Evolutionary conservation across 192 early-diverging fungal genomes (phyloP).

Genomic region (Backusella parvicylindrica): DNA sequence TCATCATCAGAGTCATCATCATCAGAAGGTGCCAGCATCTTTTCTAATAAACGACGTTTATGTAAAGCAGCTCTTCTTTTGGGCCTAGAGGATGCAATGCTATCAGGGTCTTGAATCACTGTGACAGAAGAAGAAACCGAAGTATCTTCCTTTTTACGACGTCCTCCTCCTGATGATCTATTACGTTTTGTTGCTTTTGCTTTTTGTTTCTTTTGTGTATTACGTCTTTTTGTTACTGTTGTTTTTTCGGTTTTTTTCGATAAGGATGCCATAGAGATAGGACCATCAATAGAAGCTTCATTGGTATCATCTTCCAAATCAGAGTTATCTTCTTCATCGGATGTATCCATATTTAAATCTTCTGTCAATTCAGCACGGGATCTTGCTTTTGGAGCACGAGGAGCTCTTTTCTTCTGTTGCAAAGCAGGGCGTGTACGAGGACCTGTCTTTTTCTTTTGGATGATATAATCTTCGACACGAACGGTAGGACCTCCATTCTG

Average conservation of each 20-base stretch:
- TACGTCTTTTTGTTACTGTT: neutral
- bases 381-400: neutral
- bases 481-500: constrained; percentile 31
- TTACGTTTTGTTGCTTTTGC: neutral
- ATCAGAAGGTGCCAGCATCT: constrained; percentile 28
- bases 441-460: constrained; percentile 10
- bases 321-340: neutral
- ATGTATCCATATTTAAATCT: constrained; percentile 1
- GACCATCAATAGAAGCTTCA: neutral
- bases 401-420: neutral
- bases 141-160: neutral
- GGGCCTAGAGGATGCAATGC: constrained; percentile 22
- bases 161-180: neutral
- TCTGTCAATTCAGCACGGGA: constrained; percentile 14
- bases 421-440: constrained; percentile 23
- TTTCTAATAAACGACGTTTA: constrained; percentile 37
- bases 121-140: neutral
- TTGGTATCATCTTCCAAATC: neutral
- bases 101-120: constrained; percentile 17
- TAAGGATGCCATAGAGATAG: constrained; percentile 16
- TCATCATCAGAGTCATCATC: constrained; percentile 13
- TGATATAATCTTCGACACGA: constrained; percentile 15
- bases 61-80: constrained; percentile 34
- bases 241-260: neutral
- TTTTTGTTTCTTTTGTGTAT: neutral